phyloP scores from a whole-genome alignment of 2,329 filamentous ascomycete species.

The Colletotrichum limetticola region DNA sequence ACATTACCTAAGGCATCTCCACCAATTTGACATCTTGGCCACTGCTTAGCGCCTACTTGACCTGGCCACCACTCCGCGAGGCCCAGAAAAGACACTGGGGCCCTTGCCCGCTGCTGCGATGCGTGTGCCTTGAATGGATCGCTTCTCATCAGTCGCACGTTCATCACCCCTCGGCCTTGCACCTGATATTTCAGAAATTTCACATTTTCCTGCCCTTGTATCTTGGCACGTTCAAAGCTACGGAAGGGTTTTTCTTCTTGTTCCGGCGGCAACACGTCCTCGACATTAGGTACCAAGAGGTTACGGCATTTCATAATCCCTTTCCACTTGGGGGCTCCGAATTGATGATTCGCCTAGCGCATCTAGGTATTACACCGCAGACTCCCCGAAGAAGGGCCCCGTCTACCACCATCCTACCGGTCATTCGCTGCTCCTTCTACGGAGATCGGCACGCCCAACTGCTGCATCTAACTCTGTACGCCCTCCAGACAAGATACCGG shows the following conservation, averaged over 20 bases:
- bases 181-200: slow-evolving; percentile 4
- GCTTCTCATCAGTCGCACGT: slow-evolving; percentile 6
- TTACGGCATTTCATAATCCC: neutral
- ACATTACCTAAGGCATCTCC: slow-evolving; percentile 12
- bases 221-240: neutral
- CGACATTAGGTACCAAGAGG: neutral
- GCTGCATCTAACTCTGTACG: neutral
- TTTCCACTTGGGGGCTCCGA: neutral
- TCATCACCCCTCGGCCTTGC: neutral
- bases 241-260: neutral
- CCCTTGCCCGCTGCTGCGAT: neutral
- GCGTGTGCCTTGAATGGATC: slow-evolving; percentile 15
- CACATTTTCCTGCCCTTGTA: neutral
- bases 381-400: slow-evolving; percentile 18
- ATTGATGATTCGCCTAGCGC: neutral
- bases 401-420: neutral
- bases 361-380: slow-evolving; percentile 11
- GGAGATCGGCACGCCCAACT: neutral
- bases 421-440: neutral
- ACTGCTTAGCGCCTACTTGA: neutral
- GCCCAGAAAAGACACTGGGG: neutral
- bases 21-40: neutral
- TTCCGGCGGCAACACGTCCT: neutral
- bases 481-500: neutral
- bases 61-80: neutral